phyloP scores from a whole-genome alignment of 2,329 filamentous ascomycete genomes.

The Fonsecaea monophora region DNA sequence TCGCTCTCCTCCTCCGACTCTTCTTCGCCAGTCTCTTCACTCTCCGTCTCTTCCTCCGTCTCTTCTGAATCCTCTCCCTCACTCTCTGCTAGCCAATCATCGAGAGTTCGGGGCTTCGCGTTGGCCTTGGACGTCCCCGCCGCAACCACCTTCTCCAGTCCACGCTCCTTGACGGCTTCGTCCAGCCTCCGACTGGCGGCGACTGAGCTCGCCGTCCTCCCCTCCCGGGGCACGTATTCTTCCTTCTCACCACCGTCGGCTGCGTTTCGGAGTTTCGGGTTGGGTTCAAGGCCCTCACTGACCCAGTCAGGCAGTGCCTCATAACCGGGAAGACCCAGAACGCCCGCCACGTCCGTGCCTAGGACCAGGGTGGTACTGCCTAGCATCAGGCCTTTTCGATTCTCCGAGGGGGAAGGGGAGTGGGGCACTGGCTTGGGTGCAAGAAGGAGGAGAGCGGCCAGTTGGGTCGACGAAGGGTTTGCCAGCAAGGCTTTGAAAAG shows the following conservation, averaged over 20 bases:
- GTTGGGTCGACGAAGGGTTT: slow-evolving; percentile 75
- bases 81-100: slow-evolving; percentile 88
- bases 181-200: slow-evolving; percentile 54
- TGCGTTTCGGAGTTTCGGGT: slow-evolving; percentile 72
- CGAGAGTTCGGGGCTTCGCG: slow-evolving; percentile 76
- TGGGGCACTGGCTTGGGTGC: slow-evolving; percentile 95
- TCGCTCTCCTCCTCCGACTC: slow-evolving; percentile 26
- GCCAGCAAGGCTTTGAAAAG: slow-evolving; percentile 85
- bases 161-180: slow-evolving; percentile 52
- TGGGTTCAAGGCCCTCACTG: slow-evolving; percentile 76
- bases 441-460: slow-evolving; percentile 87
- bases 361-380: slow-evolving; percentile 87
- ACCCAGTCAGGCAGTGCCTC: slow-evolving; percentile 86
- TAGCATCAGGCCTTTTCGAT: slow-evolving; percentile 75
- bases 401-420: slow-evolving; percentile 85
- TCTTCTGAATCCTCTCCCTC: slow-evolving; percentile 62
- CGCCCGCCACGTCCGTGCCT: slow-evolving; percentile 71
- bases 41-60: slow-evolving; percentile 28
- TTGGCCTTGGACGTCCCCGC: slow-evolving; percentile 36
- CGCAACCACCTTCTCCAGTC: slow-evolving; percentile 42
- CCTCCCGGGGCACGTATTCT: slow-evolving; percentile 43
- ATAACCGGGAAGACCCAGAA: slow-evolving; percentile 79
- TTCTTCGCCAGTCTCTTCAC: slow-evolving; percentile 26
- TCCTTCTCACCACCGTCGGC: slow-evolving; percentile 46
- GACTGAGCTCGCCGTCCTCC: slow-evolving; percentile 43